phyloP scores from a whole-genome alignment of 768 basidiomycete species.

The Cantharellus anzutake region DNA sequence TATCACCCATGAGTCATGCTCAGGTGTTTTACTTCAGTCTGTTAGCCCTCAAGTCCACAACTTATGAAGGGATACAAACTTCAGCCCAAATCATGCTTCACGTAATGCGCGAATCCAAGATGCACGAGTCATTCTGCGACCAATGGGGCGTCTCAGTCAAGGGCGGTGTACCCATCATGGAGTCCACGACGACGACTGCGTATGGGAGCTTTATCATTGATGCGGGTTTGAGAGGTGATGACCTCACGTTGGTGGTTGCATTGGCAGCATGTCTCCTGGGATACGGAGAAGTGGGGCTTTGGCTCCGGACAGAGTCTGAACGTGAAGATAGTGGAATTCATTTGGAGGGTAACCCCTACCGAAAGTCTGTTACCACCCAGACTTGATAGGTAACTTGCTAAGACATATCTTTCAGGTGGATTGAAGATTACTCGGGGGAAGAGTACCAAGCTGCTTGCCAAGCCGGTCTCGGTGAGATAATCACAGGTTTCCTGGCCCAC shows the following conservation, averaged over 20 bases:
- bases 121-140: conserved; percentile 53
- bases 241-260: conserved; percentile 54
- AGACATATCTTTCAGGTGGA: conserved; percentile 14
- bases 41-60: conserved; percentile 56
- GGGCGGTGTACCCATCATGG: conserved; percentile 41
- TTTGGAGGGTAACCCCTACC: conserved; percentile 54
- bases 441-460: conserved; percentile 55
- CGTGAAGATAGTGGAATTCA: conserved; percentile 32
- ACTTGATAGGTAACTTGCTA: conserved; percentile 35
- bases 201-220: conserved; percentile 81
- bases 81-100: conserved; percentile 45
- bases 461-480: conserved; percentile 45
- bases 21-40: conserved; percentile 25
- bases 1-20: not conserved
- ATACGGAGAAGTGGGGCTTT: conserved; percentile 81
- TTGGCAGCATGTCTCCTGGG: conserved; percentile 74
- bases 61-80: conserved; percentile 39
- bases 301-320: conserved; percentile 44
- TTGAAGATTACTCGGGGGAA: conserved; percentile 48
- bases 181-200: conserved; percentile 55
- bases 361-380: conserved; percentile 10
- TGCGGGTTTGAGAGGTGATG: conserved; percentile 54
- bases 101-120: conserved; percentile 47
- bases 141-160: conserved; percentile 44
- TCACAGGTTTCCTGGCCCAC: not conserved